These are phyloP conservation scores for Clarireedia monteithiana DNA, from an alignment of 2,329 filamentous ascomycete species.

Conservation along the genomic window DNA sequence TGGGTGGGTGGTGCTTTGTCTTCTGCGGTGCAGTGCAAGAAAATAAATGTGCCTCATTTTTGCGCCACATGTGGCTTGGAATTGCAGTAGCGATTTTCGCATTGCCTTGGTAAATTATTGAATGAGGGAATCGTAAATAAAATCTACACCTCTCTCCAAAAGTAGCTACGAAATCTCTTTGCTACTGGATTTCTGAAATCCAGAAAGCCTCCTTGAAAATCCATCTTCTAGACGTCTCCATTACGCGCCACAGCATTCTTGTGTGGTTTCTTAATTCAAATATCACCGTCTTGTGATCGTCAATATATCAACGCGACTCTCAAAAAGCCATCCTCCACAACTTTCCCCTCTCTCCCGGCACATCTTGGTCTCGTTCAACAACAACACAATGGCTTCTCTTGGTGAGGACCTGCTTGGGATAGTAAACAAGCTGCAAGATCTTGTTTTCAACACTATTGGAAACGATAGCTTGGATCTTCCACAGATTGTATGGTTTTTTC, in stretches of 20 bases:
- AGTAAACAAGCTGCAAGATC: slow-evolving; percentile 96
- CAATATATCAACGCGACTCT: slow-evolving; percentile 3
- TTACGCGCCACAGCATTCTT: background rate
- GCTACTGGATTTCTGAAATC: slow-evolving; percentile 1
- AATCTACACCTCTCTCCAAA: background rate
- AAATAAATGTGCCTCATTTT: background rate
- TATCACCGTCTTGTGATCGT: slow-evolving; percentile 7
- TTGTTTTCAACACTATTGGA: slow-evolving; percentile 99
- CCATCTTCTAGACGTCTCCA: background rate
- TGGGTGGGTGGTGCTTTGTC: background rate
- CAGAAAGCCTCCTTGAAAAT: background rate
- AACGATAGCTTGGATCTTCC: slow-evolving; percentile 96
- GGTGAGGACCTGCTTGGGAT: slow-evolving; percentile 91
- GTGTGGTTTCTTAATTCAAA: background rate
- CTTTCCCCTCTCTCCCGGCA: background rate
- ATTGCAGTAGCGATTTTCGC: background rate
- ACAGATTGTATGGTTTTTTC: slow-evolving; percentile 70
- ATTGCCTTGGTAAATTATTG: slow-evolving; percentile 10
- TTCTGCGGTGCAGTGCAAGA: background rate
- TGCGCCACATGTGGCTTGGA: background rate
- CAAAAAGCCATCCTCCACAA: slow-evolving; percentile 6
- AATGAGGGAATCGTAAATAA: slow-evolving; percentile 7
- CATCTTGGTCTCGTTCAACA: slow-evolving; percentile 20
- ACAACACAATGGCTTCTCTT: slow-evolving; percentile 70
- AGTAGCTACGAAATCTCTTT: slow-evolving; percentile 1